phyloP scores from a whole-genome alignment of 768 basidiomycete genomes.

The Lactifluus hygrophoroides region DNA sequence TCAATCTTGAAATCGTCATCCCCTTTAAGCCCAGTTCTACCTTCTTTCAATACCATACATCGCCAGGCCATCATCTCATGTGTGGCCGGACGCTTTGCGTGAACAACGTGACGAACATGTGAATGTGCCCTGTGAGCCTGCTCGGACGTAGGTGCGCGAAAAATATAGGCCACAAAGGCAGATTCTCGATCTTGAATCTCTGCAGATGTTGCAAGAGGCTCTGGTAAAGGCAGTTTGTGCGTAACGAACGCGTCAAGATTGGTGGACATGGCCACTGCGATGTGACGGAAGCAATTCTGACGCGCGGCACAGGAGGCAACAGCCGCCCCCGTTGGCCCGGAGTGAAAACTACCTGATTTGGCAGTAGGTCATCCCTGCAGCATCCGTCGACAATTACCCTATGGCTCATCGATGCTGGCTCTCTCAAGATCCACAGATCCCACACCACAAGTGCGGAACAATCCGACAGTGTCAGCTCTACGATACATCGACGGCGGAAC shows the following conservation, averaged over 20 bases:
- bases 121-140: conserved; percentile 43
- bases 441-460: neutral
- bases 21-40: conserved; percentile 55
- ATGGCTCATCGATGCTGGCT: conserved; percentile 1
- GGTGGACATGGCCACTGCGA: conserved; percentile 11
- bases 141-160: conserved; percentile 41
- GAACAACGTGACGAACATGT: conserved; percentile 49
- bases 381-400: too few species aligned
- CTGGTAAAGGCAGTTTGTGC: conserved; percentile 36
- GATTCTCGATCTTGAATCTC: conserved; percentile 72
- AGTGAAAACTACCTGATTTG: neutral
- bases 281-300: neutral
- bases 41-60: conserved; percentile 61
- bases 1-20: conserved; percentile 69
- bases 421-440: conserved; percentile 2
- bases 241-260: conserved; percentile 49
- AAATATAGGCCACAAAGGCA: conserved; percentile 59
- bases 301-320: neutral
- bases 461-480: neutral
- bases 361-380: too few species aligned
- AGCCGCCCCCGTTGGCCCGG: too few species aligned
- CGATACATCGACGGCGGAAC: neutral
- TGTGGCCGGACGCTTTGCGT: conserved; percentile 48
- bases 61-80: conserved; percentile 78
- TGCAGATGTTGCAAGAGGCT: conserved; percentile 49